Conservation (phyloP, 768 basidiomycete species). For the Rossbeevera mucosa region DNA sequence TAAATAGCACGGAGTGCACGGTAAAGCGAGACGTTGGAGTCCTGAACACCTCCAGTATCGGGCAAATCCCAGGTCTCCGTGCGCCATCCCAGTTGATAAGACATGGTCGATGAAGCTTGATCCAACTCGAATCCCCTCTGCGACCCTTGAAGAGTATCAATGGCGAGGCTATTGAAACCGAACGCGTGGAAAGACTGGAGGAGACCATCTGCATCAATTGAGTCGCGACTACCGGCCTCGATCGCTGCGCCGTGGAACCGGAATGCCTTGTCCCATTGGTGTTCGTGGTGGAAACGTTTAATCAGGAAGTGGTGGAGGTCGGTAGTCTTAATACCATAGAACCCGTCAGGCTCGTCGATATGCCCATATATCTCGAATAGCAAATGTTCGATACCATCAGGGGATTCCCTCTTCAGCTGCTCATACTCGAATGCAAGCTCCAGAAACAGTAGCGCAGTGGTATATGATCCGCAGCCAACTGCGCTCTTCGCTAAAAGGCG, state of each 20-base stretch:
- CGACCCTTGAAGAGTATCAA: constrained; percentile 51
- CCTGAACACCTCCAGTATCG: constrained; percentile 41
- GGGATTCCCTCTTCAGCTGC: constrained; percentile 25
- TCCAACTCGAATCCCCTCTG: constrained; percentile 30
- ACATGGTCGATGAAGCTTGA: constrained; percentile 43
- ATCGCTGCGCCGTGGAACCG: constrained; percentile 82
- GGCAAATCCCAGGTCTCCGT: constrained; percentile 96
- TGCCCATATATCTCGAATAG: constrained; percentile 91
- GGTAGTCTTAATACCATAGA: constrained; percentile 84
- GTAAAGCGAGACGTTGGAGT: constrained; percentile 63
- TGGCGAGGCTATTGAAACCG: constrained; percentile 87
- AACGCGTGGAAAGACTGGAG: constrained; percentile 81
- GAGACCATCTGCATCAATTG: constrained; percentile 56
- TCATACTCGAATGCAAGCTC: constrained; percentile 66
- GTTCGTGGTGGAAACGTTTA: constrained; percentile 86
- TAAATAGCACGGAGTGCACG: constrained; percentile 76
- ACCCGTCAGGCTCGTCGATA: constrained; percentile 97
- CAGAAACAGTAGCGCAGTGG: constrained; percentile 84
- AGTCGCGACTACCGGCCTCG: constrained; percentile 51
- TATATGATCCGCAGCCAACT: constrained; percentile 75
- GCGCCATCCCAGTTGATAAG: constrained; percentile 86
- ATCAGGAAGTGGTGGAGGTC: constrained; percentile 79
- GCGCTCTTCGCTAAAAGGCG: constrained; percentile 68
- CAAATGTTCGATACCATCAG: constrained; percentile 52
- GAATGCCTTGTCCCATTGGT: constrained; percentile 89